Evolutionary conservation across 805 yeast species (phyloP).

Genomic region (Candida saitoana): DNA sequence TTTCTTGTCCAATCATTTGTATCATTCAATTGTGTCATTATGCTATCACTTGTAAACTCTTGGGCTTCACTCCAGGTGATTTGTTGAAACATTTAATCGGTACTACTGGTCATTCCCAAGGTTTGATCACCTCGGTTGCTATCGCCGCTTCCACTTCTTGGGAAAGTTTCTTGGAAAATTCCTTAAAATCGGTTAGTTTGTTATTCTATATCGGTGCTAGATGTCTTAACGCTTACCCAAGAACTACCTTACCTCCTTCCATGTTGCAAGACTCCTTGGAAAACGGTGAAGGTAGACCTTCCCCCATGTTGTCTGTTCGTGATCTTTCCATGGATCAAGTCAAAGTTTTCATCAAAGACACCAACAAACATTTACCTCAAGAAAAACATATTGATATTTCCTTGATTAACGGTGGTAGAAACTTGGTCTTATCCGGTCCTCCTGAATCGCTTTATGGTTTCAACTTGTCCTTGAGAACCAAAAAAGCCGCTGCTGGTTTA

Average conservation of each 20-base stretch:
- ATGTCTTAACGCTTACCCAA: constrained; percentile 85
- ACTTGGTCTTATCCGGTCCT: constrained; percentile 94
- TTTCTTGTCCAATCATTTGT: constrained; percentile 96
- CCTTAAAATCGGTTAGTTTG: constrained; percentile 76
- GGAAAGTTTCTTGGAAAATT: constrained; percentile 70
- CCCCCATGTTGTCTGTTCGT: constrained; percentile 95
- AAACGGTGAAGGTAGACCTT: constrained; percentile 93
- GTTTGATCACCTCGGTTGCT: constrained; percentile 89
- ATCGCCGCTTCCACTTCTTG: constrained; percentile 77
- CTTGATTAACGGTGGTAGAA: constrained; percentile 91
- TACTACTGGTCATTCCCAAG: constrained; percentile 88
- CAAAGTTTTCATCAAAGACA: constrained; percentile 70
- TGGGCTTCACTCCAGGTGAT: constrained; percentile 89
- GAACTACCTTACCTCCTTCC: constrained; percentile 90
- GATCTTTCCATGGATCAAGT: constrained; percentile 81
- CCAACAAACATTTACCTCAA: constrained; percentile 88
- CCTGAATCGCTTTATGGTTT: constrained; percentile 97
- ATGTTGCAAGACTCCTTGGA: constrained; percentile 88
- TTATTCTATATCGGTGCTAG: constrained; percentile 93
- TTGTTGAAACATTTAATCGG: constrained; percentile 65
- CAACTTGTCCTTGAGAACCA: constrained; percentile 85
- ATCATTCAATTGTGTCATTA: constrained; percentile 92
- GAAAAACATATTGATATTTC: constrained; percentile 91
- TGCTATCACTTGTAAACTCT: constrained; percentile 77
- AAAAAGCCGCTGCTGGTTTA: constrained; percentile 89